Base-by-base conservation (phyloP, 805 yeast species). In the Saturnispora sekii region DNA sequence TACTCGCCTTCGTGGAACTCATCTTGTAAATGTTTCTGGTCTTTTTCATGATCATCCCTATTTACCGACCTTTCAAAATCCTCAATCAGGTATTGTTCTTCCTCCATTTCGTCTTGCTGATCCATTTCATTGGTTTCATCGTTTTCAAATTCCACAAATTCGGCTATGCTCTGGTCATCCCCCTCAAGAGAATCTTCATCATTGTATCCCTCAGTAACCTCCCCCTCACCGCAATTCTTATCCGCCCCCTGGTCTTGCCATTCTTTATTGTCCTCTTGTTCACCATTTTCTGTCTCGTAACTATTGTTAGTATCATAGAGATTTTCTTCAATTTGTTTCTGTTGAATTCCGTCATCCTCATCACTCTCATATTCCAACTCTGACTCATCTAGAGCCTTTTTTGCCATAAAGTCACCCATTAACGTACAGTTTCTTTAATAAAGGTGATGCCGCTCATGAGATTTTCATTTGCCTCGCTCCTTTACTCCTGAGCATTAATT, bases 351-450 rank as follows among this genome's bases (percentile, higher is more conserved):
- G 4, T 34, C 16, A 28, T 34, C 38, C 5, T 43, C 43, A 31
- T 59, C 62, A 44, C 63, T 55, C 51, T 65, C 58, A 47, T 58
- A 50, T 50, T 62, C 56, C 53, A 62, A 44, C 49, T 57, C 52
- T 50, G 65, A 50, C 47, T 61, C 57, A 42, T 43, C 47, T 21
- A n/a, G 14, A 14, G 14, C 15, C 11, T 5, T 34, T 11, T 32
- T 35, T 35, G 38, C n/a, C 10, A 12, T n/a, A 21, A 48, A 40
- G 30, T 71, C 26, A 21, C 26, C 26, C 26, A 21, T 21, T 21
- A 21, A 21, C 26, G 26, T 21, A 37, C 12, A n/a, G 15, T 37
- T 12, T 21, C 40, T 21, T 21, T 21, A 21, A 21, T 21, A 21
- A 21, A 21, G 26, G 26, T 21, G 26, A 21, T 5, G 26, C 26